These are phyloP conservation scores for Diplogelasinospora grovesii DNA, from an alignment of 495 filamentous ascomycete species.

Conservation along the genomic window DNA sequence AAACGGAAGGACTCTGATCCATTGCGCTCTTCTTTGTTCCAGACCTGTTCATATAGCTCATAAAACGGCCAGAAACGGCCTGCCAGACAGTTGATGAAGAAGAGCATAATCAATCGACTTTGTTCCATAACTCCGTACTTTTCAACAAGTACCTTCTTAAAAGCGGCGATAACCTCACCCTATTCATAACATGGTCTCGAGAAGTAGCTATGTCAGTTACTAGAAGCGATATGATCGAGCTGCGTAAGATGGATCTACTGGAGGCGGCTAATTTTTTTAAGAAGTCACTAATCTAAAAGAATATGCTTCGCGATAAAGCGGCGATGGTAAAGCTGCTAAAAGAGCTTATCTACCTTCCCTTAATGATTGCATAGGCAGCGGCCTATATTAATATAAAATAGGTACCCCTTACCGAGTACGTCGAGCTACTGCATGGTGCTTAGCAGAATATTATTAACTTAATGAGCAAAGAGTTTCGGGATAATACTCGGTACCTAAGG, in stretches of 20 bases:
- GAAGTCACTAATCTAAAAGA: conserved; percentile 13
- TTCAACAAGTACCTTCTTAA: conserved; percentile 28
- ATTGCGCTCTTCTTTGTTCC: no score
- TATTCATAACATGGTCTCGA: conserved; percentile 30
- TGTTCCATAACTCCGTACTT: no score
- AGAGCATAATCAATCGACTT: no score
- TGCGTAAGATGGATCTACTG: conserved; percentile 20
- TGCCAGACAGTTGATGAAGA: no score
- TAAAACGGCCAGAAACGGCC: no score
- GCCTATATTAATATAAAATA: conserved; percentile 41
- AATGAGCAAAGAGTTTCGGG: conserved; percentile 46
- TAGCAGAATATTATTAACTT: conserved; percentile 34
- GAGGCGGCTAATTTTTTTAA: conserved; percentile 15
- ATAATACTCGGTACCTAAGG: conserved; percentile 35
- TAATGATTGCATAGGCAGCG: conserved; percentile 42
- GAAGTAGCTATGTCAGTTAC: no score
- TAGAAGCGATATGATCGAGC: conserved; percentile 17
- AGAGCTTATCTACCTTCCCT: conserved; percentile 33
- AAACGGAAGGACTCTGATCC: no score
- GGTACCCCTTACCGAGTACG: conserved; percentile 34
- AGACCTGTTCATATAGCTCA: no score
- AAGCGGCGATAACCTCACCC: conserved; percentile 19
- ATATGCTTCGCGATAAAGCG: conserved; percentile 2
- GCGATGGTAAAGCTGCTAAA: conserved; percentile 18
- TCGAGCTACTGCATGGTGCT: conserved; percentile 34